Evolutionary conservation across 176 grass and related monocot species (phyloP), one percentile per base, ranked within the genome.

Genomic region (Poa annua): DNA sequence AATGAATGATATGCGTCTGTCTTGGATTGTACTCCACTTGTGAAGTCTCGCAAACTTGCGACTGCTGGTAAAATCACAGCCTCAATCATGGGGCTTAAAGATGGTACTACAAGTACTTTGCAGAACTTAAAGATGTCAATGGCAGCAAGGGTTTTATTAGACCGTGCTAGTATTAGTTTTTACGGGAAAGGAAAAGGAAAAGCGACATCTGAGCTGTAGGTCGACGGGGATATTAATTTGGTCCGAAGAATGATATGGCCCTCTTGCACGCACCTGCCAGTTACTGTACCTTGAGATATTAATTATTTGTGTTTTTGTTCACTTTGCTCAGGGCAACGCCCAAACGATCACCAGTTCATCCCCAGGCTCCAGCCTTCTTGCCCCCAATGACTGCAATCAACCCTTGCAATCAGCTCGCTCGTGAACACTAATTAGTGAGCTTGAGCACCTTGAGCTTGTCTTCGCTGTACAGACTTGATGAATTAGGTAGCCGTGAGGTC

Each of bases 161-260:
- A 22, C 29, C 16, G 16, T 51, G 1, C 6, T 41, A 41, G 38
- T 41, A 8, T 41, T 41, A 8, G 7, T 51, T 80, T 67, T 84
- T 61, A 85, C 51, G n/a, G 39, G 70, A 85, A 81, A 75, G 77
- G 21, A 57, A 75, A 76, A 76, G 87, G 42, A 71, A 89, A 89
- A 89, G 77, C 42, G 82, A 85, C 71, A 45, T 21, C 82, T 77
- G 80, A 85, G 82, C 70, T 89, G 87, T 85, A 41, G 50, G 8
- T 36, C 0, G 50, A 69, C 52, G 82, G 61, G 59, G 29, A 32
- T 11, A 66, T 66, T 20, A 20, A 61, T 70, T 50, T 81, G 34
- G 66, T 33, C n/a, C 57, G 39, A 61, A 69, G 52, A 70, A 75
- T 85, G 76, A 89, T 89, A 89, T 89, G 82, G 77, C 70, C 60